phyloP scores from a whole-genome alignment of 78 protist species.

The Planoprotostelium fungivorum region DNA sequence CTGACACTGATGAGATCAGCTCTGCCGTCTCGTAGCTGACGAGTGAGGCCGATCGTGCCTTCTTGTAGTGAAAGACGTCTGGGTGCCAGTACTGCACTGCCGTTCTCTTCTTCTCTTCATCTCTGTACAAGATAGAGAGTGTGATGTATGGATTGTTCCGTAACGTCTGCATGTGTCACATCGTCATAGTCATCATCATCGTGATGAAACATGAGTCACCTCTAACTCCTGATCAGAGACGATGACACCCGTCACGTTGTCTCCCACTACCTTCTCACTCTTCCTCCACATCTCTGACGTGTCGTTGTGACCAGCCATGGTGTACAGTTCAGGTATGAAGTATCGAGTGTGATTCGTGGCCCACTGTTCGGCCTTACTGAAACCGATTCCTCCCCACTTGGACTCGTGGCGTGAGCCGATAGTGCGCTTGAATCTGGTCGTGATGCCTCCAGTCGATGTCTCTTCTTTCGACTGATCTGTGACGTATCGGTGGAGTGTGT shows the following conservation, averaged over 20 bases:
- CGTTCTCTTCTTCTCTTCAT: background rate
- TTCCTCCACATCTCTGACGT: background rate
- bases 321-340: background rate
- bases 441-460: background rate
- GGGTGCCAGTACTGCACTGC: background rate
- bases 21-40: too few relatives aligned
- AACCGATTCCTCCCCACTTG: background rate
- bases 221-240: background rate
- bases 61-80: background rate
- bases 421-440: background rate
- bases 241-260: background rate
- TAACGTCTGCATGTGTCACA: background rate
- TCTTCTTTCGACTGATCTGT: background rate
- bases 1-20: background rate
- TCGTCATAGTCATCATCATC: too few relatives aligned
- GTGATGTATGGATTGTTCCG: background rate
- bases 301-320: background rate
- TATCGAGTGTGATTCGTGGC: background rate
- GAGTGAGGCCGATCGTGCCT: background rate
- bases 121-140: background rate
- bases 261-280: background rate
- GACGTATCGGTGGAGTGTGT: background rate
- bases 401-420: too few relatives aligned
- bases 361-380: background rate
- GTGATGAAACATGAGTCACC: too few relatives aligned